phyloP scores from a whole-genome alignment of 331 rosid genomes.

The Acacia concinna region DNA sequence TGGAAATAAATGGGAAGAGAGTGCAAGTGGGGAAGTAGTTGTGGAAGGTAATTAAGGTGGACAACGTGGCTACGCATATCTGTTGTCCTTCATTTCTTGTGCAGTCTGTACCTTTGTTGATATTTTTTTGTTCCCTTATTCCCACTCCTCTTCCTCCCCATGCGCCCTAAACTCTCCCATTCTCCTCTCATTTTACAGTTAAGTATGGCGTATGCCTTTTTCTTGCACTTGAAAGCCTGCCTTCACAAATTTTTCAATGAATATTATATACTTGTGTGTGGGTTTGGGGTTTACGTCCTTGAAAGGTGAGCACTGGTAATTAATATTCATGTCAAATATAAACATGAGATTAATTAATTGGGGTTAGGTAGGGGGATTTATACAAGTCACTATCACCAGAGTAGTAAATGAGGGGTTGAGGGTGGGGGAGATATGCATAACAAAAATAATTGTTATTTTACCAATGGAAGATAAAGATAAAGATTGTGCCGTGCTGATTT shows the following conservation, averaged over 20 bases:
- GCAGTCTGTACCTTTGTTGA: neutral
- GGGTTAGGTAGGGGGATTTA: neutral
- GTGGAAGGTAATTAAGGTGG: neutral
- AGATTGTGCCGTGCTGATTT: neutral
- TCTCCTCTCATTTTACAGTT: neutral
- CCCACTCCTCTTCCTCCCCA: no score
- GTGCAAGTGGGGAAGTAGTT: neutral
- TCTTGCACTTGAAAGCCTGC: no score
- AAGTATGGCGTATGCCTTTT: no score
- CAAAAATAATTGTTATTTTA: neutral
- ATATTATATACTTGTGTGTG: neutral
- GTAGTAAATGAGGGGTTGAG: neutral
- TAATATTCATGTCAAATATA: neutral
- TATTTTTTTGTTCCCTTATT: neutral
- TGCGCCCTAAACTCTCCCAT: neutral
- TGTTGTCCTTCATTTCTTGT: neutral
- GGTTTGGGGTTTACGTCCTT: neutral
- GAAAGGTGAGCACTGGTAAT: neutral
- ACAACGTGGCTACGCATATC: neutral
- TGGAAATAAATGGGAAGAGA: neutral
- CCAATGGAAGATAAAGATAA: neutral
- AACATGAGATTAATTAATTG: neutral
- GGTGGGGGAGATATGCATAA: neutral
- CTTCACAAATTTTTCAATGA: no score
- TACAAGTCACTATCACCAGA: neutral